Evolutionary conservation across 768 basidiomycete genomes (phyloP).

Genomic region (Termitomyces sp.): DNA sequence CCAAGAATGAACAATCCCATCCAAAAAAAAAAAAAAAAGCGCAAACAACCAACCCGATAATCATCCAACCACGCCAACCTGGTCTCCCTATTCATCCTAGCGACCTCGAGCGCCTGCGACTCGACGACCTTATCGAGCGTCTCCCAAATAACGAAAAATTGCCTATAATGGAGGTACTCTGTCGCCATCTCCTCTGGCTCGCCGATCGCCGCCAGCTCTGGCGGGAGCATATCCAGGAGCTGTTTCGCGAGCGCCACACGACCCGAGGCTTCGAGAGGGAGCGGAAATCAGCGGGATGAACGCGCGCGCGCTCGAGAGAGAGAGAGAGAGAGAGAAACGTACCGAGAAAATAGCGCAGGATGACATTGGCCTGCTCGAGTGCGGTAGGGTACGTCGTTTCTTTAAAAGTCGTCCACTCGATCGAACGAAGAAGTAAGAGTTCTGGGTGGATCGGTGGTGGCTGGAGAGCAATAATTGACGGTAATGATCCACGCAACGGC

Average conservation of each 20-base stretch:
- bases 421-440: slow-evolving; percentile 67
- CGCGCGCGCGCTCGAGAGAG: no score
- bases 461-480: slow-evolving; percentile 54
- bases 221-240: slow-evolving; percentile 55
- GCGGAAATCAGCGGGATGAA: no score
- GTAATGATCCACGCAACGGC: slow-evolving; percentile 47
- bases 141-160: slow-evolving; percentile 77
- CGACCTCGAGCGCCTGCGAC: slow-evolving; percentile 50
- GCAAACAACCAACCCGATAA: slow-evolving; percentile 41
- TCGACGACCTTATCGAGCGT: slow-evolving; percentile 56
- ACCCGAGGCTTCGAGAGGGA: slow-evolving; percentile 49
- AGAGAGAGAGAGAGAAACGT: slow-evolving; percentile 11
- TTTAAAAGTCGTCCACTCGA: slow-evolving; percentile 89
- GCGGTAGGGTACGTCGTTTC: slow-evolving; percentile 72
- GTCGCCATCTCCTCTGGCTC: slow-evolving; percentile 67
- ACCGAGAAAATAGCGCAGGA: slow-evolving; percentile 90
- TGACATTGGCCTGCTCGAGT: slow-evolving; percentile 81
- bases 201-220: slow-evolving; percentile 53
- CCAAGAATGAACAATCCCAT: neutral
- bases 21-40: neutral
- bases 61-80: slow-evolving; percentile 56
- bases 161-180: slow-evolving; percentile 74
- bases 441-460: slow-evolving; percentile 53
- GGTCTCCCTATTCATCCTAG: slow-evolving; percentile 53
- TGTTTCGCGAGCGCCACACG: slow-evolving; percentile 62